Conservation (phyloP, 352 stramenopile genomes). For the Pythium guiyangense region DNA sequence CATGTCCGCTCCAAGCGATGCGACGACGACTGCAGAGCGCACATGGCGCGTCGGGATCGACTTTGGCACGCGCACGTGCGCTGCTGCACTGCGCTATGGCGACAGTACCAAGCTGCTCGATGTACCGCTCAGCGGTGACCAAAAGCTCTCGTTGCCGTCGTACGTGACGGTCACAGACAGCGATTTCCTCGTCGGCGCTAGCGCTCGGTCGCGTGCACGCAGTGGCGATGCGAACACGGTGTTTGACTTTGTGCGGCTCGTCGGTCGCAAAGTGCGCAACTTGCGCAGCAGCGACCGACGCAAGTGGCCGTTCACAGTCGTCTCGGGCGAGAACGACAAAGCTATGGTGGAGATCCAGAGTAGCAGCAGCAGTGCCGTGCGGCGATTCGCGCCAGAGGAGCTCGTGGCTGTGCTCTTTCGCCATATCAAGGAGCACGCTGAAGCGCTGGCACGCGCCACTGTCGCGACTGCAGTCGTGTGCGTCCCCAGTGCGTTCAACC, state of each 20-base stretch:
- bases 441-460: slow-evolving; percentile 15
- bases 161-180: slow-evolving; percentile 7
- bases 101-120: not conserved
- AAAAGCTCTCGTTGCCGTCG: not conserved
- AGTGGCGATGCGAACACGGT: slow-evolving; percentile 22
- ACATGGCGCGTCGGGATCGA: slow-evolving; percentile 7
- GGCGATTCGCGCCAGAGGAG: slow-evolving; percentile 31
- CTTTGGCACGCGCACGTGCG: slow-evolving; percentile 7
- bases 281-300: slow-evolving; percentile 10
- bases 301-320: slow-evolving; percentile 33
- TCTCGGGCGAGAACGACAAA: slow-evolving; percentile 21
- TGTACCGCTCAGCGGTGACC: not conserved
- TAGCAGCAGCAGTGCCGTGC: not conserved
- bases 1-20: too few relatives aligned
- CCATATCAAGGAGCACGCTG: slow-evolving; percentile 28
- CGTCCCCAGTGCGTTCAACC: slow-evolving; percentile 34
- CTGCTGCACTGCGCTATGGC: not conserved
- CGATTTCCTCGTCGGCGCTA: slow-evolving; percentile 2
- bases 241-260: slow-evolving; percentile 23
- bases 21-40: not conserved
- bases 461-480: slow-evolving; percentile 23
- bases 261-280: slow-evolving; percentile 20
- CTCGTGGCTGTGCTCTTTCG: slow-evolving; percentile 34
- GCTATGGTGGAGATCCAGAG: slow-evolving; percentile 22
- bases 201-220: slow-evolving; percentile 1